phyloP scores from a whole-genome alignment of 495 filamentous ascomycete genomes.

The Trichodelitschia bisporula region DNA sequence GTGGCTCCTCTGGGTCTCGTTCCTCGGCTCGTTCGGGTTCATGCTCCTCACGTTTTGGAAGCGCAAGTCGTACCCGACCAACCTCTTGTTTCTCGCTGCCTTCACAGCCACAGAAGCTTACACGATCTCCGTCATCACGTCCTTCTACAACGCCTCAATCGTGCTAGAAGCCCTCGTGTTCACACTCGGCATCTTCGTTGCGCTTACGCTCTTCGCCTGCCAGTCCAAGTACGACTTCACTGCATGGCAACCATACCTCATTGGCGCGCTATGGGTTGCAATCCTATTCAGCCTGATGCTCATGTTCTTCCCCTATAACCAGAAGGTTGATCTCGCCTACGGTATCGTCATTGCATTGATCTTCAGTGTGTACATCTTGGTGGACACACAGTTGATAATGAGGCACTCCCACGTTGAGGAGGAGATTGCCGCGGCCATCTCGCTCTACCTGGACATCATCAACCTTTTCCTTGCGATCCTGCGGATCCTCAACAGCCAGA shows the following conservation, averaged over 20 bases:
- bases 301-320: slow-evolving; percentile 58
- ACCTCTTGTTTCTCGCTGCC: slow-evolving; percentile 71
- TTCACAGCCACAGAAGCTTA: slow-evolving; percentile 93
- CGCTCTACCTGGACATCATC: slow-evolving; percentile 86
- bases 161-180: slow-evolving; percentile 80
- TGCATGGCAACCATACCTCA: slow-evolving; percentile 83
- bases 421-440: slow-evolving; percentile 92
- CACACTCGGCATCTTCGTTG: slow-evolving; percentile 81
- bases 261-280: slow-evolving; percentile 69
- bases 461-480: slow-evolving; percentile 90
- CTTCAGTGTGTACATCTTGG: slow-evolving; percentile 82
- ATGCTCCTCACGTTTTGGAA: slow-evolving; percentile 92
- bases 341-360: slow-evolving; percentile 57
- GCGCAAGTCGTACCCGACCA: slow-evolving; percentile 85
- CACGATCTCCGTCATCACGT: slow-evolving; percentile 71
- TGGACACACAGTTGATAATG: slow-evolving; percentile 90
- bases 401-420: slow-evolving; percentile 93
- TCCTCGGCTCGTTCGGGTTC: slow-evolving; percentile 58
- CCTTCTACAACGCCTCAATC: slow-evolving; percentile 56
- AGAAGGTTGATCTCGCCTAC: slow-evolving; percentile 60
- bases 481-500: slow-evolving; percentile 69
- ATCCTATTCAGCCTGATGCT: slow-evolving; percentile 82
- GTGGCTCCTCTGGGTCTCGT: slow-evolving; percentile 64
- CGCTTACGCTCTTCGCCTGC: slow-evolving; percentile 81
- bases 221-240: slow-evolving; percentile 98